Conservation (phyloP, 139 green algal genomes). For the Raphidocelis subcapitata region DNA sequence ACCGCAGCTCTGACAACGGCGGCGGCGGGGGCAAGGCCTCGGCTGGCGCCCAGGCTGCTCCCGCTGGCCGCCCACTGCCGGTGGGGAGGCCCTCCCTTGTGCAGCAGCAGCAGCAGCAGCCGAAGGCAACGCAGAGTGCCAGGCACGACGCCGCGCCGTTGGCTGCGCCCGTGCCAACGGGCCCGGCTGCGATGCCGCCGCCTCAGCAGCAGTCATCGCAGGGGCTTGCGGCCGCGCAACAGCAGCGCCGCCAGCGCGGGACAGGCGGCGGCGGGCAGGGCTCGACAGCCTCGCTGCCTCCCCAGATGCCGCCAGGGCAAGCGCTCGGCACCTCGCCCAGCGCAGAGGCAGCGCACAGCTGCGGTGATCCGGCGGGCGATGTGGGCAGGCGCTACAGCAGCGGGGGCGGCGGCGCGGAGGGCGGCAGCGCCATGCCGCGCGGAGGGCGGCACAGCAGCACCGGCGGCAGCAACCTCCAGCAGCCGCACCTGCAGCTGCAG, state of each 20-base stretch:
- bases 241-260: no score
- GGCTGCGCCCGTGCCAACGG: no score
- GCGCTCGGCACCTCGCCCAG: no score
- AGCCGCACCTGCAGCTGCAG: not conserved
- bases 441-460: not conserved
- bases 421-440: not conserved
- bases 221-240: no score
- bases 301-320: no score
- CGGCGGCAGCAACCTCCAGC: not conserved
- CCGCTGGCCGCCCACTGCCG: not conserved
- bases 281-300: no score
- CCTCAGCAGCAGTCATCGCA: no score
- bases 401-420: not conserved
- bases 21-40: not conserved
- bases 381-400: not conserved
- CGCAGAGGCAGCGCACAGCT: no score
- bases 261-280: no score
- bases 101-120: not conserved
- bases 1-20: slow-evolving; percentile 26
- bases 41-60: no score
- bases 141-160: no score
- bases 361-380: not conserved
- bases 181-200: no score
- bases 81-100: not conserved
- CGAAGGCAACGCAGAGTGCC: not conserved